These are phyloP conservation scores for Elsinoe perseae DNA, from an alignment of 2,329 filamentous ascomycete genomes.

Conservation along the genomic window DNA sequence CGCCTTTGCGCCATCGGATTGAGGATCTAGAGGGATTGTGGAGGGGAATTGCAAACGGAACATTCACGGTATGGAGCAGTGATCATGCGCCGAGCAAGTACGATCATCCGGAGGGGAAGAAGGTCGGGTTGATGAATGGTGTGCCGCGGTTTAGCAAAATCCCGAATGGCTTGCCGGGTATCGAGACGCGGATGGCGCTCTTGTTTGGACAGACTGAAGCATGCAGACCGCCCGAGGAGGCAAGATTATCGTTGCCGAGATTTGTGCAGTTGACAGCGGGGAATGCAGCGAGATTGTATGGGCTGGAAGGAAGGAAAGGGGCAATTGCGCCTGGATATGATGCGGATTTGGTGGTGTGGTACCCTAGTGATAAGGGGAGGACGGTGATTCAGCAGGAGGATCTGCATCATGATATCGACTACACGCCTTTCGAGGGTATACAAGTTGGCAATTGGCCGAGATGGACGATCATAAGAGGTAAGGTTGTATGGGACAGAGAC, in stretches of 20 bases:
- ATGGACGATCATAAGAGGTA: constrained; percentile 52
- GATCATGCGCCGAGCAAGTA: constrained; percentile 35
- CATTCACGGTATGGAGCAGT: constrained; percentile 30
- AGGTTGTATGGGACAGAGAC: constrained; percentile 52
- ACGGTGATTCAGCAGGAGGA: constrained; percentile 35
- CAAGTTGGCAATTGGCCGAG: constrained; percentile 54
- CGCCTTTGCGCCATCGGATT: constrained; percentile 27
- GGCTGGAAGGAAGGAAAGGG: constrained; percentile 35
- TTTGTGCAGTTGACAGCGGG: constrained; percentile 40
- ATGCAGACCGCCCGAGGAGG: constrained; percentile 23
- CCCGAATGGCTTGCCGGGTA: constrained; percentile 38
- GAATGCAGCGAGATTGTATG: constrained; percentile 40
- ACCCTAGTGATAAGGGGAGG: constrained; percentile 26
- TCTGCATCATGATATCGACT: constrained; percentile 55
- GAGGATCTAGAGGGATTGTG: constrained; percentile 31
- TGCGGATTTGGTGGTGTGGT: constrained; percentile 40
- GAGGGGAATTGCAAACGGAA: constrained; percentile 31
- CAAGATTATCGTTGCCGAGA: constrained; percentile 29
- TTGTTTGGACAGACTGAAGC: constrained; percentile 32
- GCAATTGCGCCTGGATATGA: constrained; percentile 37
- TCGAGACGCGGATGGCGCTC: constrained; percentile 37
- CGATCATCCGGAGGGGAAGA: constrained; percentile 33
- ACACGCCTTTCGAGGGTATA: constrained; percentile 54
- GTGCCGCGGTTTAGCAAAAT: constrained; percentile 35
- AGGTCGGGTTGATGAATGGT: constrained; percentile 30